These are phyloP conservation scores for Salix udensis DNA, from an alignment of 345 rosid species.

Conservation along the genomic window DNA sequence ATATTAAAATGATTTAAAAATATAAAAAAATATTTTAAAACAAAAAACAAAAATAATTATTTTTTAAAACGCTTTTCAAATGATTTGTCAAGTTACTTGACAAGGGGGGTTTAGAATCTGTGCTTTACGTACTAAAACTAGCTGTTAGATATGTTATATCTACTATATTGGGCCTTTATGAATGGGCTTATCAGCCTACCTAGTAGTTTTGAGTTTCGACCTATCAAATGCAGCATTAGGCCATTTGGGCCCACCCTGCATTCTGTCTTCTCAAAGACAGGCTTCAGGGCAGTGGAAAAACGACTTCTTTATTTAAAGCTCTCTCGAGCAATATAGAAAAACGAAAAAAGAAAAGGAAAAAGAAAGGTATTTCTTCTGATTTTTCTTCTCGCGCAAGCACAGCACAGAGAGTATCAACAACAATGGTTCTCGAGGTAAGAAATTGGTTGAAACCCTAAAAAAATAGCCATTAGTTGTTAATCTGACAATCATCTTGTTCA, in stretches of 20 bases:
- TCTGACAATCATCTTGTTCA: neutral
- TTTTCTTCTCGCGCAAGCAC: constrained; percentile 13
- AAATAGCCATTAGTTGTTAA: neutral
- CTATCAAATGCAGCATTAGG: neutral
- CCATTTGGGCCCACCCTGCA: neutral
- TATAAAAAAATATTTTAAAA: too few relatives aligned
- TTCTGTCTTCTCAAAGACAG: neutral
- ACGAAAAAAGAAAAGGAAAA: too few relatives aligned
- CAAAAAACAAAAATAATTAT: too few relatives aligned
- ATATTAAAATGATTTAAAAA: too few relatives aligned
- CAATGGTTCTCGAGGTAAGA: constrained; percentile 75
- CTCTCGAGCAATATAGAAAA: neutral
- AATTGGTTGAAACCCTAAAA: neutral
- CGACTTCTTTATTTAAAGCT: too few relatives aligned
- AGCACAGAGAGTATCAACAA: neutral
- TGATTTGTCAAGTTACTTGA: too few relatives aligned
- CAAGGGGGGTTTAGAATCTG: too few relatives aligned
- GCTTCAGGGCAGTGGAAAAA: neutral
- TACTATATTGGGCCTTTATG: neutral
- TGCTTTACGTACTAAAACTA: too few relatives aligned
- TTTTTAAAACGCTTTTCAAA: too few relatives aligned
- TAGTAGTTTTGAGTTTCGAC: neutral
- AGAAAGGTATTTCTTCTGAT: neutral
- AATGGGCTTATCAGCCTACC: neutral
- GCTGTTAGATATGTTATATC: too few relatives aligned